These are phyloP conservation scores for Aspergillus novoparasiticus DNA, from an alignment of 2,329 filamentous ascomycete genomes.

Conservation along the genomic window DNA sequence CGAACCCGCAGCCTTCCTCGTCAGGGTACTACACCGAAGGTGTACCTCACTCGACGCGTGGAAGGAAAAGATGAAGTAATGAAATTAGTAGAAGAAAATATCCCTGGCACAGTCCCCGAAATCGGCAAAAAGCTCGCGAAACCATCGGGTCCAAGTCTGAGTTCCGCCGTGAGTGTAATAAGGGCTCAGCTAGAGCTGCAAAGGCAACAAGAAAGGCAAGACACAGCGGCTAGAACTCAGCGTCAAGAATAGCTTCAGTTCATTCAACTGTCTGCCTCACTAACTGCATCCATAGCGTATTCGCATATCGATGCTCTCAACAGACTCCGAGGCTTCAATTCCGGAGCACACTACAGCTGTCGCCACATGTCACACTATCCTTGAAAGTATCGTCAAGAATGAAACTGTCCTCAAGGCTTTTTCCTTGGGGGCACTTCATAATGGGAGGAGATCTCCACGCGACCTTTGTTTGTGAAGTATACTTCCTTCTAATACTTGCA, in stretches of 20 bases:
- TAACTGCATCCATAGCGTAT: constrained; percentile 5
- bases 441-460: not conserved
- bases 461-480: not conserved
- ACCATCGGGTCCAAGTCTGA: constrained; percentile 11
- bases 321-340: constrained; percentile 4
- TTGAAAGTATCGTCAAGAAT: not conserved
- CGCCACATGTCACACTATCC: not conserved
- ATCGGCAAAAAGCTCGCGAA: constrained; percentile 17
- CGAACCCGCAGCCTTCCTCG: constrained; percentile 43
- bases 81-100: constrained; percentile 34
- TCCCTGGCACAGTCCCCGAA: constrained; percentile 6
- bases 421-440: not conserved
- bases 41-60: constrained; percentile 60
- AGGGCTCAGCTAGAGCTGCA: constrained; percentile 21
- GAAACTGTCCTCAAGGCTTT: not conserved
- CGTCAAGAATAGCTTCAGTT: constrained; percentile 2
- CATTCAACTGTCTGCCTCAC: not conserved
- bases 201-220: not conserved
- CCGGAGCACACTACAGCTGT: constrained; percentile 15
- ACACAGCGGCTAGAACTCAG: not conserved
- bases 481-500: not conserved
- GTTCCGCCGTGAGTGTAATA: constrained; percentile 19
- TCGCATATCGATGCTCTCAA: constrained; percentile 7
- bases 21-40: constrained; percentile 52
- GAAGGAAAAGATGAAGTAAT: constrained; percentile 45